phyloP scores from a whole-genome alignment of 306 rosid species.

The Abrus precatorius region DNA sequence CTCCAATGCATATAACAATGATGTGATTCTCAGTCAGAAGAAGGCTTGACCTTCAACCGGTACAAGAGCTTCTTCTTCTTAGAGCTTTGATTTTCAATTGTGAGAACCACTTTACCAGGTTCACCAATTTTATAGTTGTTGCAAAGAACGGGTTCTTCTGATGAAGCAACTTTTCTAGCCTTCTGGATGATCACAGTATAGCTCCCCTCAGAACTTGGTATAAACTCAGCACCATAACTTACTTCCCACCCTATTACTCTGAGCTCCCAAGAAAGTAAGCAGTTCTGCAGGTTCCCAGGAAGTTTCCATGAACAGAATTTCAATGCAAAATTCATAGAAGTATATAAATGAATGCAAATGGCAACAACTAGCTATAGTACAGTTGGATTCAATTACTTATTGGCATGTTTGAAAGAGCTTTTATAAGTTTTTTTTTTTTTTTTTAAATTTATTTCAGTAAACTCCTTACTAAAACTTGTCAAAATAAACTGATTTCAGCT shows the following conservation, averaged over 20 bases:
- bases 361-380: neutral
- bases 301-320: slow-evolving; percentile 30
- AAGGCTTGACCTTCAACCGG: slow-evolving; percentile 70
- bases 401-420: too few relatives aligned
- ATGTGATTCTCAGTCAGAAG: slow-evolving; percentile 46
- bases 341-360: slow-evolving; percentile 6
- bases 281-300: slow-evolving; percentile 47
- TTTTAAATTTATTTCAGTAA: too few relatives aligned
- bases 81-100: slow-evolving; percentile 67
- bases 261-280: slow-evolving; percentile 68
- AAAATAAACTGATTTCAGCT: too few relatives aligned
- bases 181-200: slow-evolving; percentile 76
- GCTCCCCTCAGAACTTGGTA: slow-evolving; percentile 70
- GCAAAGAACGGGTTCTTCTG: slow-evolving; percentile 62
- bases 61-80: slow-evolving; percentile 87
- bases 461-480: too few relatives aligned
- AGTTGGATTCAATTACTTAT: neutral
- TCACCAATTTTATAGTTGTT: slow-evolving; percentile 65
- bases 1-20: neutral
- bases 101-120: slow-evolving; percentile 76
- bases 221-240: slow-evolving; percentile 76
- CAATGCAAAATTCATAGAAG: neutral
- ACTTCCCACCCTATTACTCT: slow-evolving; percentile 85
- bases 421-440: too few relatives aligned
- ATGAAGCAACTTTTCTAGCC: slow-evolving; percentile 60